Percentiles rank a stretch among this genome's conserved stretches.
These are phyloP conservation scores for Bryoerythrophyllum caledonicum DNA, from an alignment of 225 moss, liverwort and hornwort species.

Conservation along the genomic window DNA sequence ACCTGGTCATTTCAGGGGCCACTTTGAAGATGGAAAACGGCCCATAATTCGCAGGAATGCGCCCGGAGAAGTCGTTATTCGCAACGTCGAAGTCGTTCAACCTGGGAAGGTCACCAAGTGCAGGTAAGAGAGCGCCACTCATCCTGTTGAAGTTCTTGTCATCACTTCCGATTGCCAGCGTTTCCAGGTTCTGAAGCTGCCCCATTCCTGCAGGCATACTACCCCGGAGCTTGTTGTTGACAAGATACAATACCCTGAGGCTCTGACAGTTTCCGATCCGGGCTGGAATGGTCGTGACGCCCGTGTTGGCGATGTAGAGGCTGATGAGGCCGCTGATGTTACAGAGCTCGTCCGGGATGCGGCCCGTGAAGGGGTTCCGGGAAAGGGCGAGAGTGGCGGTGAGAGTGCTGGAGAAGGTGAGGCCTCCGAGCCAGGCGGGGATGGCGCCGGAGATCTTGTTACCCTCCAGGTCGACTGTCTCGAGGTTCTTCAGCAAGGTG, in stretches of 20 bases:
- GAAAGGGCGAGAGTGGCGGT: background rate
- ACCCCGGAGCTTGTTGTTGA: conserved; percentile 21
- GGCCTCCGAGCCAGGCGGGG: conserved; percentile 26
- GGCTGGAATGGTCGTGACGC: conserved; percentile 8
- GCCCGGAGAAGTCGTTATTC: conserved; percentile 21
- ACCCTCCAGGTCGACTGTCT: background rate
- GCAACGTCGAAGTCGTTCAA: conserved; percentile 1
- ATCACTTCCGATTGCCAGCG: conserved; percentile 4
- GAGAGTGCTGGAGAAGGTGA: conserved; percentile 7
- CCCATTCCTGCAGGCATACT: background rate
- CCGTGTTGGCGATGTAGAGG: conserved; percentile 22
- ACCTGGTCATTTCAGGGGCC: background rate
- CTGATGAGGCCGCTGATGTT: conserved; percentile 20
- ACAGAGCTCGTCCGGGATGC: conserved; percentile 14
- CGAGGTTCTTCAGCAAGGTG: conserved; percentile 7
- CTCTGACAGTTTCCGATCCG: conserved; percentile 20
- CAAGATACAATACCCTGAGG: background rate
- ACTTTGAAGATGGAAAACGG: conserved; percentile 19
- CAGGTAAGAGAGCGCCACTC: conserved; percentile 9
- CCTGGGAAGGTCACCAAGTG: conserved; percentile 2
- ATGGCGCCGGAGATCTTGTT: conserved; percentile 29
- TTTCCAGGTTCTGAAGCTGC: conserved; percentile 9
- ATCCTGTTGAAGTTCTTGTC: background rate
- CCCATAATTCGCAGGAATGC: conserved; percentile 18
- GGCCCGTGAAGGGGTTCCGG: conserved; percentile 4